Conservation (phyloP, 768 basidiomycete genomes). For the Calocybe indica region DNA sequence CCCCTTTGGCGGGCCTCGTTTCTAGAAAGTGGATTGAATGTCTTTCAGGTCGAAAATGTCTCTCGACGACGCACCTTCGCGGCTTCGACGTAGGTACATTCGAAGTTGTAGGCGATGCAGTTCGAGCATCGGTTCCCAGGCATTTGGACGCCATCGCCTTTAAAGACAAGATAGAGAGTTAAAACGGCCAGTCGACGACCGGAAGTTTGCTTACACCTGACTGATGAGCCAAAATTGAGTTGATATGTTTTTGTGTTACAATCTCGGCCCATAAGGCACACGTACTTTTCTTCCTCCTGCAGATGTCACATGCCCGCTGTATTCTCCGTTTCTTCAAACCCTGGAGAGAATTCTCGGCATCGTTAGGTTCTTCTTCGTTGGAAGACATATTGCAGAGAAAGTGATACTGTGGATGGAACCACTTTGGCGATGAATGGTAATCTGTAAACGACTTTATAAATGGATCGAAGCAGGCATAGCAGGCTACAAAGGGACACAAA, state of each 20-base stretch:
- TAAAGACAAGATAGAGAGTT: neutral
- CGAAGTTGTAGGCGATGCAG: conserved; percentile 55
- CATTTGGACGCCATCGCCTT: conserved; percentile 71
- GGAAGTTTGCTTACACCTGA: conserved; percentile 48
- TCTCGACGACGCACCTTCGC: conserved; percentile 44
- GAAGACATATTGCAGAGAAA: conserved; percentile 43
- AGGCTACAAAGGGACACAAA: too few species aligned
- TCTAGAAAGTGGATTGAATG: conserved; percentile 18
- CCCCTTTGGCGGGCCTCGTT: conserved; percentile 62
- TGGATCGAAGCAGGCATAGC: too few species aligned
- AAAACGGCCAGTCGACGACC: neutral
- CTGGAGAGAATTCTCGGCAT: conserved; percentile 29
- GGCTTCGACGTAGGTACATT: conserved; percentile 66
- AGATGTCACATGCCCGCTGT: conserved; percentile 78
- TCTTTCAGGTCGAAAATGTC: neutral
- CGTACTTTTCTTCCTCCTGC: conserved; percentile 84
- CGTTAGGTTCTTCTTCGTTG: conserved; percentile 57
- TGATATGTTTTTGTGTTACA: neutral
- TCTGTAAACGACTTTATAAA: too few species aligned
- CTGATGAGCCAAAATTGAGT: conserved; percentile 24
- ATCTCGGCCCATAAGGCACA: conserved; percentile 27
- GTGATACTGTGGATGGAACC: conserved; percentile 12
- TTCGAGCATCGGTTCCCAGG: conserved; percentile 62
- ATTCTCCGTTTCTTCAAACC: conserved; percentile 63
- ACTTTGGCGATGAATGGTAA: too few species aligned